Base-by-base conservation (phyloP, 2,329 filamentous ascomycete genomes). In the Pezicula neosporulosa region DNA sequence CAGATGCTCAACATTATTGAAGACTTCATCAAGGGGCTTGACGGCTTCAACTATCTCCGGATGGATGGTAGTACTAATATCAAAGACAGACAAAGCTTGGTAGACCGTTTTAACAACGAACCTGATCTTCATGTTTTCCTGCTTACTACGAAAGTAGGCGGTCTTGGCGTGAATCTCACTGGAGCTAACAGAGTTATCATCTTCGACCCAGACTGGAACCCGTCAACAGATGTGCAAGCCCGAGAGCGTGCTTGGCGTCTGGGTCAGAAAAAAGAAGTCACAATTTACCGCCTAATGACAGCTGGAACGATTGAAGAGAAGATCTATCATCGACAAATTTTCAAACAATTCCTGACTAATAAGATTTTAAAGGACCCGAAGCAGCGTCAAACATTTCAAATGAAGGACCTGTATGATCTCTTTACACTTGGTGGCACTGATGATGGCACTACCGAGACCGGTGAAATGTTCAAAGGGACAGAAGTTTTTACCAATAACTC, bases 281-380 rank as follows among this genome's bases (percentile, higher is more conserved):
- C 90, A 4, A 96, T 99, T 19, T 99, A 97, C 67, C 87, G 95
- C 35, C 78, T 99, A n/a, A 96, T 99, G 89, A 96, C 90, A 4
- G 90, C 93, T 5, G 94, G 94, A 1, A 99, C 95, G 0, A 99
- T 99, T 21, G 94, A 99, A 66, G 94, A 99, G 70, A 99, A 99
- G 73, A 99, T 99, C 28, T 99, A 97, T 57, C 93, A 99, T 68
- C 87, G 95, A 15, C 94, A 99, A 65, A 94, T 99, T 47, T 99
- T 96, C 77, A 99, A 99, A 70, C 93, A 97, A 62, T 97, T 97
- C 65, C 77, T 99, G 55, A 94, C 91, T 3, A 96, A 97, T 72
- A 97, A 97, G 68, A 92, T 99, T 6, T 70, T 99, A 47, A 92
- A 89, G 60, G 93, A 99, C 62, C 91, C 94, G 0, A 96, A 96